Evolutionary conservation across 108 stramenopile genomes (phyloP), one percentile per base, ranked within the genome.

Genomic region (Pinguiococcus pyrenoidosus): DNA sequence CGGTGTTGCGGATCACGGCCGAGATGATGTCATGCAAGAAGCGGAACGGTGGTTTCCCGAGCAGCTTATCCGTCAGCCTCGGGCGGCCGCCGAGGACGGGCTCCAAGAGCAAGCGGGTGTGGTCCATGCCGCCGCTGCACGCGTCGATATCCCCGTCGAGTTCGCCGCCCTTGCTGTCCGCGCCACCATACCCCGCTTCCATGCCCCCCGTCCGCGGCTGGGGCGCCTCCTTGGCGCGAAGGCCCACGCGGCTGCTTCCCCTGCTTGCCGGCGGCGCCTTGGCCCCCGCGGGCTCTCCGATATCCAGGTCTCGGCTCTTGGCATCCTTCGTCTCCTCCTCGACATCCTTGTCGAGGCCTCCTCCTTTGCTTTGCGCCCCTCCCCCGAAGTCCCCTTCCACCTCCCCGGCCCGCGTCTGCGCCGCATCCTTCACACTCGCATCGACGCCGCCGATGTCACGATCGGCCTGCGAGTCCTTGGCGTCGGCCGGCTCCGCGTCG

Each of bases 11-110:
- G 0, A 44, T 66, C 29, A 83, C 54, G 28, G 56, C 77, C n/a
- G 72, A 66, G 14, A 85, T 44, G 33, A 85, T 37, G 53, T 85
- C 84, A 57, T 82, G 79, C 6, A 85, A 46, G 42, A 83, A 85
- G 17, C 84, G 77, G 49, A 67, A 67, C 27, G 66, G 66, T 1
- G 66, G 66, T 57, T 64, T 67, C 43, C 29, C 40, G 41, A 67
- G 50, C 29, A 67, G 57, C 56, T 67, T 67, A 14, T 67, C 66
- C n/a, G 49, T 53, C 39, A 67, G 14, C 38, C 53, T 64, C 6
- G 66, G 66, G 0, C 58, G 24, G n/a, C n/a, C n/a, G 2, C 37
- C 29, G 41, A 67, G 64, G 17, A 67, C 51, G 13, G 29, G 32
- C 20, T 63, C 63, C 50, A 67, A 26, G 39, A 67, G 41, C 26